Percentiles rank a stretch among this genome's conserved stretches.
Evolutionary conservation across 2,329 filamentous ascomycete genomes (phyloP).

Genomic region (Colletotrichum incanum): DNA sequence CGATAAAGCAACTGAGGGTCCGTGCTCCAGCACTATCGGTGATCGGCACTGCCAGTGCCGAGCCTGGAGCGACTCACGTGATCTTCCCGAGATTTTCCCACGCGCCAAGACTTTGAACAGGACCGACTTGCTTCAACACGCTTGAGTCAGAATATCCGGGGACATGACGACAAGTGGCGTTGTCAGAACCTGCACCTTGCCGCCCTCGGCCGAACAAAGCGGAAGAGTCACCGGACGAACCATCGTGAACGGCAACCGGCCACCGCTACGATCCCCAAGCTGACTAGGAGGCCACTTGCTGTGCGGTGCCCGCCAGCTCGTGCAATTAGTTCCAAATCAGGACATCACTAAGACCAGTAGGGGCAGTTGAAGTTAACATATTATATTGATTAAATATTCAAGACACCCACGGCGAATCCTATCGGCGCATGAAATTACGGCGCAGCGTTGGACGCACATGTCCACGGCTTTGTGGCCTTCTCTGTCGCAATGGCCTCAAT

Average conservation of each 20-base stretch:
- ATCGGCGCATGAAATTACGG: neutral
- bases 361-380: conserved; percentile 2
- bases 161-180: conserved; percentile 1
- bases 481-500: conserved; percentile 54
- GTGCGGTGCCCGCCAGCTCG: neutral
- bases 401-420: neutral
- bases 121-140: neutral
- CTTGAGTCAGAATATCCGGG: neutral
- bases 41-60: neutral
- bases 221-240: neutral
- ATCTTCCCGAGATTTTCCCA: neutral
- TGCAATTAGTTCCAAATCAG: neutral
- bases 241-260: neutral
- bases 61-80: neutral
- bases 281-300: neutral
- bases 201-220: neutral
- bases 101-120: neutral
- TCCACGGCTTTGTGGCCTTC: conserved; percentile 53
- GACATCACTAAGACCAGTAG: neutral
- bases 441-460: conserved; percentile 51
- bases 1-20: neutral
- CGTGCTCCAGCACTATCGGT: neutral
- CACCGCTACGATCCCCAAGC: neutral
- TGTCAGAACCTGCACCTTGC: neutral
- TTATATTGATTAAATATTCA: conserved; percentile 13